Percentiles rank a stretch among this genome's conserved stretches.
Evolutionary conservation across 768 basidiomycete genomes (phyloP).

Genomic region (Mycena crocata): DNA sequence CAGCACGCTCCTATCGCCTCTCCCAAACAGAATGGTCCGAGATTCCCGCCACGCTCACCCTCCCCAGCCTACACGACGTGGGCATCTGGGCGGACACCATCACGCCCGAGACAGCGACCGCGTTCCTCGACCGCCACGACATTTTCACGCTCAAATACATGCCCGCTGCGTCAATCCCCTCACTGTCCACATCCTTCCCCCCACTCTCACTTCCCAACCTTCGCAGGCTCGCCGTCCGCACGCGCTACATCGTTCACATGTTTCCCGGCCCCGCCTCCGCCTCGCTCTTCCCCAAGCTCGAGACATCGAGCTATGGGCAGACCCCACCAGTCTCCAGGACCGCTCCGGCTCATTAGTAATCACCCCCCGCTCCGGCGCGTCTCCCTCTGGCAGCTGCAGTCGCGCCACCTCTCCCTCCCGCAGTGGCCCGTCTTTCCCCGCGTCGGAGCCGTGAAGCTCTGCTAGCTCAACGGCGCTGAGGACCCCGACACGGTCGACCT

Average conservation of each 20-base stretch:
- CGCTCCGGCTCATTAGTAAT: slow-evolving; percentile 1
- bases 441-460: background rate
- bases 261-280: background rate
- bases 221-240: background rate
- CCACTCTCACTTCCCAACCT: background rate
- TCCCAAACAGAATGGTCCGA: slow-evolving; percentile 6
- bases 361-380: background rate
- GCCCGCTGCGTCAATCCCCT: background rate
- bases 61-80: slow-evolving; percentile 16
- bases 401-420: background rate
- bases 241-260: slow-evolving; percentile 17
- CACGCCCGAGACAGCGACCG: background rate
- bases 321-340: background rate
- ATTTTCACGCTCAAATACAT: slow-evolving; percentile 22
- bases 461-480: background rate
- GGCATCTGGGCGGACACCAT: slow-evolving; percentile 19
- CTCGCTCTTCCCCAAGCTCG: background rate
- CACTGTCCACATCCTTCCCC: background rate
- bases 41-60: slow-evolving; percentile 1
- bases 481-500: too few relatives aligned
- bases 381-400: slow-evolving; percentile 4
- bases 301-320: slow-evolving; percentile 19
- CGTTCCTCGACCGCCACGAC: slow-evolving; percentile 21
- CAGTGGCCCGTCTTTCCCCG: slow-evolving; percentile 7
- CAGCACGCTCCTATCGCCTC: slow-evolving; percentile 6